Conservation (phyloP, 2,329 filamentous ascomycete species). For the Paramyrothecium roridum region DNA sequence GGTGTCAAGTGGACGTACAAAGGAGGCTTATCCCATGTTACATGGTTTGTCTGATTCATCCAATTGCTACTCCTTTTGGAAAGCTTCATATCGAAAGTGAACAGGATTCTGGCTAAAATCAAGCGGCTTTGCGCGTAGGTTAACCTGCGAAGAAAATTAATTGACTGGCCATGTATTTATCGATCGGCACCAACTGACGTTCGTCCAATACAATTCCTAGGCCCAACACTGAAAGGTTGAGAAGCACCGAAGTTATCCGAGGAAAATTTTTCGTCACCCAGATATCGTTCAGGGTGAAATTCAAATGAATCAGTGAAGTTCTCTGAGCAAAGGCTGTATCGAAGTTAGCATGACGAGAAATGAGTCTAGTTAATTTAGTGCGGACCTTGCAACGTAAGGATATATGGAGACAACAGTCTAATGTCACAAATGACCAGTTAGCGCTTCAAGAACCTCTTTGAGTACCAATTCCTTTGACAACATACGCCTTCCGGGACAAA, state of each 20-base stretch:
- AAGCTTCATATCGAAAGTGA: not conserved
- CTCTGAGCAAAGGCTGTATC: no score
- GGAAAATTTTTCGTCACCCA: not conserved
- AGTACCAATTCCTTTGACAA: no score
- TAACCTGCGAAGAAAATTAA: not conserved
- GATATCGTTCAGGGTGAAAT: conserved; percentile 15
- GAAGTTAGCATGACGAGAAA: no score
- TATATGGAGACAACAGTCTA: not conserved
- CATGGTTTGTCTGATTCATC: not conserved
- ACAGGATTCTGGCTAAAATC: not conserved
- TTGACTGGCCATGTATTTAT: not conserved
- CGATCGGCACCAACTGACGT: not conserved
- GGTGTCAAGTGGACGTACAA: not conserved
- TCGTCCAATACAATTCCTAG: not conserved
- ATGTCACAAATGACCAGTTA: not conserved
- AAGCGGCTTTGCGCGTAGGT: not conserved
- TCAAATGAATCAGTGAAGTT: conserved; percentile 5
- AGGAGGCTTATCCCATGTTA: not conserved
- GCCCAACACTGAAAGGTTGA: not conserved
- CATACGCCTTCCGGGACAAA: not conserved
- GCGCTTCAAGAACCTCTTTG: no score
- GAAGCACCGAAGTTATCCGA: not conserved
- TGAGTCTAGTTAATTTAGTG: no score
- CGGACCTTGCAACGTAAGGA: no score
- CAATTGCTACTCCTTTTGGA: not conserved